Base-by-base conservation (phyloP, 2,329 filamentous ascomycete species). In the Drechslerella dactyloides region DNA sequence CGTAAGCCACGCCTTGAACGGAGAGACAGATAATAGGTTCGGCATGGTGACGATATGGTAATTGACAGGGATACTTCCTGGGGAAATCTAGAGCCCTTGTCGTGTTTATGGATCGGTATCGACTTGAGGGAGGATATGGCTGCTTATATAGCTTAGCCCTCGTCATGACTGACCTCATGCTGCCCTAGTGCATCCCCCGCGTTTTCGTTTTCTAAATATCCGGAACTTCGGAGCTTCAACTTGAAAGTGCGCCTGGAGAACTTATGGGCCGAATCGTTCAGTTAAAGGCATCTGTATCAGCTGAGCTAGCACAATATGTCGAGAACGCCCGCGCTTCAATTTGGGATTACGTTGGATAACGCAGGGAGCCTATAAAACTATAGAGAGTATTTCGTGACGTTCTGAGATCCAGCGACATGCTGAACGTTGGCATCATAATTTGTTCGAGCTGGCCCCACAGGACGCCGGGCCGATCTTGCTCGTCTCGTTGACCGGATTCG, bases 401-500 rank as follows among this genome's bases (percentile, higher is more conserved):
- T 40, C 19, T 4, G 8, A 51, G 46, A 4, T 8, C 4, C 6
- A 51, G 15, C 42, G 19, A 46, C 15, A 46, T 13, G 40, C 40
- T 5, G 7, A 21, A 50, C 21, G 19, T 42, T 61, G 23, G n/a
- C 51, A 44, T 42, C 33, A 27, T 37, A 37, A 3, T 33, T 33
- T 8, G 5, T 15, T 23, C n/a, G 11, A 27, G 52, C 46, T 23
- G 4, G 21, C 10, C 55, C 54, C 13, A 24, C 5, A 8, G 50
- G 52, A 19, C 24, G 40, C 7, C n/a, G 46, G 24, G 24, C 19
- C 44, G 10, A 44, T 6, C 13, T 42, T 17, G 11, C 17, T 68
- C 63, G 63, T 61, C 55, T 68, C 63, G 63, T 50, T 61, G 8
- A 27, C 62, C 62, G 6, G 24, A 50, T 53, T 56, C 8, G 33